Percentiles rank a stretch among this genome's conserved stretches.
phyloP scores from a whole-genome alignment of 2,329 filamentous ascomycete species.

The Ophiostoma tasmaniense region DNA sequence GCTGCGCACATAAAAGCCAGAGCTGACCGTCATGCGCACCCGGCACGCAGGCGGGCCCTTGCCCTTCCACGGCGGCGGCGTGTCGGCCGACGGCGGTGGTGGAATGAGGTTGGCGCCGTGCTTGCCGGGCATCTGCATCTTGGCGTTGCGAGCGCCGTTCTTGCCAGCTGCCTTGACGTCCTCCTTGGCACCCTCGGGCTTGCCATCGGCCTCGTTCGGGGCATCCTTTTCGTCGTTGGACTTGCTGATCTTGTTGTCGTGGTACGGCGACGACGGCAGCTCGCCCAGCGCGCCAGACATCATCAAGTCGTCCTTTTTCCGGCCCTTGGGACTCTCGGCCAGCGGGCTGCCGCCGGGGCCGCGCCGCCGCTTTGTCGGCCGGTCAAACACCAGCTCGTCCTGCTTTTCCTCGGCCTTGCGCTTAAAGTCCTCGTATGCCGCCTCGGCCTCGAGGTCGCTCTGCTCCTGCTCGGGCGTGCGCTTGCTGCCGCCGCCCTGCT shows the following conservation, averaged over 20 bases:
- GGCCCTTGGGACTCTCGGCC: slow-evolving; percentile 12
- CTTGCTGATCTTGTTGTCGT: slow-evolving; percentile 9
- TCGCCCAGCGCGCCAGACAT: slow-evolving; percentile 52
- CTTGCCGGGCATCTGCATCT: slow-evolving; percentile 27
- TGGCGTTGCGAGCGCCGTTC: not conserved
- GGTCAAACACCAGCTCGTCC: slow-evolving; percentile 48
- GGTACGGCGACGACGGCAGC: slow-evolving; percentile 34
- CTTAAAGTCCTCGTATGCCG: slow-evolving; percentile 49
- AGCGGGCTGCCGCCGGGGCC: slow-evolving; percentile 13
- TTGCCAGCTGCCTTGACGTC: not conserved
- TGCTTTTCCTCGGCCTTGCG: slow-evolving; percentile 50
- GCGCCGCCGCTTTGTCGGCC: slow-evolving; percentile 33
- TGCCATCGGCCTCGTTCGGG: not conserved
- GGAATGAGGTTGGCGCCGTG: slow-evolving; percentile 48
- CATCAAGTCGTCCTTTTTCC: slow-evolving; percentile 30
- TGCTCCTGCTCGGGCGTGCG: slow-evolving; percentile 45
- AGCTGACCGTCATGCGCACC: slow-evolving; percentile 85
- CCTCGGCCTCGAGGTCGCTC: slow-evolving; percentile 46
- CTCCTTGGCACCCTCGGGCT: not conserved
- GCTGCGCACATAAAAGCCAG: slow-evolving; percentile 92
- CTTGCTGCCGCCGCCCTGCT: slow-evolving; percentile 35
- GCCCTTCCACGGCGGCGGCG: slow-evolving; percentile 49
- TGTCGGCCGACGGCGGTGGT: slow-evolving; percentile 36
- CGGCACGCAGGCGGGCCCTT: slow-evolving; percentile 66
- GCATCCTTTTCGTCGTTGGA: not conserved